Conservation (phyloP, 768 basidiomycete genomes). For the Phaffia tasmanica region DNA sequence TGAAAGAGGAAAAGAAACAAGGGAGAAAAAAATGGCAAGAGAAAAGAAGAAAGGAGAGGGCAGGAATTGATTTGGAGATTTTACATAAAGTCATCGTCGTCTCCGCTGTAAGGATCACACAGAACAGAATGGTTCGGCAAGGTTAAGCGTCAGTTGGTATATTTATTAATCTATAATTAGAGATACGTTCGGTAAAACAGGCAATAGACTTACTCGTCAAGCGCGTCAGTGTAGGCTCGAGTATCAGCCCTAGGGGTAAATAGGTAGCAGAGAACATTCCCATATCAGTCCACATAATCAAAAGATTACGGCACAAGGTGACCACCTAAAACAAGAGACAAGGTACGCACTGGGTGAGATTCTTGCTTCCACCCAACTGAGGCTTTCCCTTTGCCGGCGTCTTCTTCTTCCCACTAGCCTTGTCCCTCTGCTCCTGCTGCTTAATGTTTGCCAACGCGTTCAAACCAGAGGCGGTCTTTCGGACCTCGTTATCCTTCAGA, state of each 20-base stretch:
- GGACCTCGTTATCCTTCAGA: conserved; percentile 78
- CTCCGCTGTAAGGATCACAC: conserved; percentile 42
- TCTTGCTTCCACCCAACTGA: conserved; percentile 59
- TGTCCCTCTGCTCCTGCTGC: conserved; percentile 78
- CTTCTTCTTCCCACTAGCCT: conserved; percentile 83
- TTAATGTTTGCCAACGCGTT: conserved; percentile 90
- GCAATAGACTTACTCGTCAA: conserved; percentile 52
- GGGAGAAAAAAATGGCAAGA: too few species aligned
- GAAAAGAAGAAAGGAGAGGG: too few species aligned
- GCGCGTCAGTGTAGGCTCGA: conserved; percentile 66
- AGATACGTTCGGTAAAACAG: background rate
- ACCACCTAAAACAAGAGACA: conserved; percentile 30
- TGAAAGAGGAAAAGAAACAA: too few species aligned
- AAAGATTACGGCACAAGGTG: background rate
- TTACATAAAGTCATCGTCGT: conserved; percentile 81
- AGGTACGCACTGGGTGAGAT: conserved; percentile 46
- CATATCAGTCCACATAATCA: background rate
- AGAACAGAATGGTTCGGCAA: background rate
- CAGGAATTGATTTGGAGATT: conserved; percentile 29
- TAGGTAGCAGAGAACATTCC: background rate
- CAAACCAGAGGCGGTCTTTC: conserved; percentile 73
- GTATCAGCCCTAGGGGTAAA: conserved; percentile 56
- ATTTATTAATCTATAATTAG: too few species aligned
- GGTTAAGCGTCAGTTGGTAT: background rate
- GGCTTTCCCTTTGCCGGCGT: conserved; percentile 60